Evolutionary conservation across 306 rosid species (phyloP), one percentile per base, ranked within the genome.

Genomic region (Neltuma alba): DNA sequence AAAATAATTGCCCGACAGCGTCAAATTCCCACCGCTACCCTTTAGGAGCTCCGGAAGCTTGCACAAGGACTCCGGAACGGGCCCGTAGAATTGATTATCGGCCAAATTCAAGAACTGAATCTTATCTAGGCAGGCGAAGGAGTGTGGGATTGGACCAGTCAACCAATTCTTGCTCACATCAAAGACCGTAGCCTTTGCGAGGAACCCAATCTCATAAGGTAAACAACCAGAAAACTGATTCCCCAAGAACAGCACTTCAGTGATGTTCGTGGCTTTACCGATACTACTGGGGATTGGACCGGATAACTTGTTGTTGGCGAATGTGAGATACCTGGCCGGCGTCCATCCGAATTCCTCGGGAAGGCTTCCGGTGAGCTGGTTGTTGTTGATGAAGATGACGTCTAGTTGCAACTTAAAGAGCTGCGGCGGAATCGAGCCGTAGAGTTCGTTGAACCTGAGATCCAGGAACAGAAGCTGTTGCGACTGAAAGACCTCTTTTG

Each of bases 311-410:
- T 94, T 94, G 80, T 83, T 77, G 15, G 97, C 98, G 38, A 94
- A 91, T 0, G 97, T 92, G 27, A 94, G 79, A 57, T 76, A 94
- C 3, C 82, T 73, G 1, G 97, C 97, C 0, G 87, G 90, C 0
- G 98, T 87, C 5, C 21, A 57, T 1, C 94, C 97, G 10, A 94
- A 79, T 70, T 87, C 89, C 2, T 38, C 20, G 0, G 98, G 98
- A 45, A 94, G 83, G 3, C 0, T 1, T 15, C 0, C 70, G 0
- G 31, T 20, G 63, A 92, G 88, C 0, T 48, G 0, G 80, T 94
- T 94, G 87, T 94, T 83, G 90, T 94, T 94, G 74, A 92, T 41
- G 80, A 92, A 92, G n/a, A 92, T 85, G 2, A 89, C 93, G 36
- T 89, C 91, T 0, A 94, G 84, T 0, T 82, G 86, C n/a, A 47